Percentiles rank a stretch among this genome's conserved stretches.
These are phyloP conservation scores for Argentina anserina DNA, from an alignment of 306 rosid species.

Conservation along the genomic window DNA sequence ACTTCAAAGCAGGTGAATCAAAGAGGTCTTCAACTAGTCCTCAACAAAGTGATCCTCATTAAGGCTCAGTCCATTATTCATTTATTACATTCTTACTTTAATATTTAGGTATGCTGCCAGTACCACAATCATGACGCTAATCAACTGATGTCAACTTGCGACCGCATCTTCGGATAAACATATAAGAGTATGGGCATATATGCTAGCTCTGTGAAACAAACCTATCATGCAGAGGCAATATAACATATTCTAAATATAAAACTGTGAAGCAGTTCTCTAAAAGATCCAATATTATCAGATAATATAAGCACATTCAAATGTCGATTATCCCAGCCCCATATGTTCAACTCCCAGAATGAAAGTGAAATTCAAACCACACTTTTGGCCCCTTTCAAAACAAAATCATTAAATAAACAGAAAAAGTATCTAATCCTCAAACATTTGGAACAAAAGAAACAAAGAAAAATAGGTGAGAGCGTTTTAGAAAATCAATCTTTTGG, in stretches of 20 bases:
- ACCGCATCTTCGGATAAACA: neutral
- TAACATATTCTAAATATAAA: slow-evolving; percentile 5
- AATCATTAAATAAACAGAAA: neutral
- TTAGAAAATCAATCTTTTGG: neutral
- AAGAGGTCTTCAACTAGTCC: too few species aligned
- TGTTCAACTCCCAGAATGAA: neutral
- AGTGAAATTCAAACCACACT: neutral
- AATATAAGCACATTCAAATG: neutral
- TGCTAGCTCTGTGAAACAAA: neutral
- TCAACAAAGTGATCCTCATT: too few species aligned
- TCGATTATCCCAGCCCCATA: neutral
- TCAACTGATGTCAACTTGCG: neutral
- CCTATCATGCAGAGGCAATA: neutral
- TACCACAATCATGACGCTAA: neutral
- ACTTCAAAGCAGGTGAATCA: too few species aligned
- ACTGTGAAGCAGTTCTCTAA: neutral
- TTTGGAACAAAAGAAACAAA: neutral
- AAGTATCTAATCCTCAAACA: neutral
- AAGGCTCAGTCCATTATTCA: neutral
- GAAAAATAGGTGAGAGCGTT: neutral
- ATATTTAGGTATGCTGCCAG: neutral
- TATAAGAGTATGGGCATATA: neutral
- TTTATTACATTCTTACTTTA: neutral
- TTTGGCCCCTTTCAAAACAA: slow-evolving; percentile 4
- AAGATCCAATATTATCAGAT: neutral